phyloP scores from a whole-genome alignment of 805 yeast genomes.

The Sungouiozyma ichnusensis region DNA sequence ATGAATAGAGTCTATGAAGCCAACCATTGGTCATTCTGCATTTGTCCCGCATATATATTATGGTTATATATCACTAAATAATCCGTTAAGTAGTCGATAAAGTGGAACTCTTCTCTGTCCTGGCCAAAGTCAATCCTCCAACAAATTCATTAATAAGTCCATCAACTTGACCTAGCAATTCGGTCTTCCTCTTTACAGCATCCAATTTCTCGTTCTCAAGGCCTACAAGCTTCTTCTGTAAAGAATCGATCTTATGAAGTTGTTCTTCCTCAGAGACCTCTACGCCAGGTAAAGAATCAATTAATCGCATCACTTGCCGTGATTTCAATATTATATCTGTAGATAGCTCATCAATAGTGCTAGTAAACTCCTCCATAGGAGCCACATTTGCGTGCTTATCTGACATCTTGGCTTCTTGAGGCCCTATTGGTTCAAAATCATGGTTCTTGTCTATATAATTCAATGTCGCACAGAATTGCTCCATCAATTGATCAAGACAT shows the following conservation, averaged over 20 bases:
- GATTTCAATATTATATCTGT: slow-evolving; percentile 78
- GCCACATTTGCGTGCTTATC: slow-evolving; percentile 53
- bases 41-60: not conserved
- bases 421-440: slow-evolving; percentile 39
- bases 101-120: slow-evolving; percentile 7
- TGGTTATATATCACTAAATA: not conserved
- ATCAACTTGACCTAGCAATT: slow-evolving; percentile 51
- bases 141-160: slow-evolving; percentile 45
- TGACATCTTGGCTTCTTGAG: slow-evolving; percentile 44
- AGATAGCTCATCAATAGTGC: slow-evolving; percentile 64
- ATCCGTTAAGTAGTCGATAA: not conserved
- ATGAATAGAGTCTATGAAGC: slow-evolving; percentile 9
- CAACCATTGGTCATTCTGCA: slow-evolving; percentile 4
- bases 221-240: slow-evolving; percentile 50
- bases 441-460: slow-evolving; percentile 73
- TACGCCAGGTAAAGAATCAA: slow-evolving; percentile 86
- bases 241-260: slow-evolving; percentile 45
- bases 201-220: slow-evolving; percentile 49
- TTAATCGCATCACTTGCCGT: slow-evolving; percentile 74
- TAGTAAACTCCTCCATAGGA: slow-evolving; percentile 33
- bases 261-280: slow-evolving; percentile 76
- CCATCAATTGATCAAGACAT: slow-evolving; percentile 70
- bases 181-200: slow-evolving; percentile 55
- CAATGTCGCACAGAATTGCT: slow-evolving; percentile 68
- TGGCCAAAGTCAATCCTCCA: slow-evolving; percentile 29